Evolutionary conservation across 805 yeast species (phyloP).

Genomic region (Nadsonia fulvescens): DNA sequence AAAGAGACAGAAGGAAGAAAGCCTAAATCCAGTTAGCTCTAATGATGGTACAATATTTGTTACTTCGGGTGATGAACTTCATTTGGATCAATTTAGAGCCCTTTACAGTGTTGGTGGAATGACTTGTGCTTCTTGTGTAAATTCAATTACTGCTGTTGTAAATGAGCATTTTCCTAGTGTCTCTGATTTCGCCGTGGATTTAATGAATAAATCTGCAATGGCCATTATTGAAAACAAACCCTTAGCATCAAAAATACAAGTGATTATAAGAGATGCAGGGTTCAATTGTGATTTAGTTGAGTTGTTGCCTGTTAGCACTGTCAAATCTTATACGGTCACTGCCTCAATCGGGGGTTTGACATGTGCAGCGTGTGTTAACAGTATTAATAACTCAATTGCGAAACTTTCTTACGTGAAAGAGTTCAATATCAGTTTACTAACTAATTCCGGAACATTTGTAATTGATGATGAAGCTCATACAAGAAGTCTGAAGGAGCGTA

Average conservation of each 20-base stretch:
- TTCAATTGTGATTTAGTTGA: constrained; percentile 36
- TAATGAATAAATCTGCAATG: constrained; percentile 33
- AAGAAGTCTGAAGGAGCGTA: constrained; percentile 27
- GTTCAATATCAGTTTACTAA: constrained; percentile 36
- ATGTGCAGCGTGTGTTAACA: constrained; percentile 50
- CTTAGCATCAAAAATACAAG: constrained; percentile 30
- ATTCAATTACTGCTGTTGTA: constrained; percentile 28
- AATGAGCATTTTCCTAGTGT: constrained; percentile 16
- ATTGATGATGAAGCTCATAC: constrained; percentile 23
- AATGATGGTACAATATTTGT: constrained; percentile 1
- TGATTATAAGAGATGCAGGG: constrained; percentile 27
- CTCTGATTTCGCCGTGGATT: constrained; percentile 29
- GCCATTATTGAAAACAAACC: constrained; percentile 35
- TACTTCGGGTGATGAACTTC: constrained; percentile 2
- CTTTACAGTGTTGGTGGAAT: constrained; percentile 43
- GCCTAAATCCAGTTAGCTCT: background rate
- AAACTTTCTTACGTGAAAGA: constrained; percentile 34
- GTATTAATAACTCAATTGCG: constrained; percentile 29
- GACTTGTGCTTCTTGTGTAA: constrained; percentile 49
- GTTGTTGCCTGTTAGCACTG: constrained; percentile 35
- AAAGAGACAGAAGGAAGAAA: constrained; percentile 5
- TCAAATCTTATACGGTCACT: constrained; percentile 27
- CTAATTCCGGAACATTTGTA: constrained; percentile 46
- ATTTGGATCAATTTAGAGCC: constrained; percentile 25
- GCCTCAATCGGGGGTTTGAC: constrained; percentile 61